Base-by-base conservation (phyloP, 2,329 filamentous ascomycete genomes). In the Chrysoporthe austroafricana region DNA sequence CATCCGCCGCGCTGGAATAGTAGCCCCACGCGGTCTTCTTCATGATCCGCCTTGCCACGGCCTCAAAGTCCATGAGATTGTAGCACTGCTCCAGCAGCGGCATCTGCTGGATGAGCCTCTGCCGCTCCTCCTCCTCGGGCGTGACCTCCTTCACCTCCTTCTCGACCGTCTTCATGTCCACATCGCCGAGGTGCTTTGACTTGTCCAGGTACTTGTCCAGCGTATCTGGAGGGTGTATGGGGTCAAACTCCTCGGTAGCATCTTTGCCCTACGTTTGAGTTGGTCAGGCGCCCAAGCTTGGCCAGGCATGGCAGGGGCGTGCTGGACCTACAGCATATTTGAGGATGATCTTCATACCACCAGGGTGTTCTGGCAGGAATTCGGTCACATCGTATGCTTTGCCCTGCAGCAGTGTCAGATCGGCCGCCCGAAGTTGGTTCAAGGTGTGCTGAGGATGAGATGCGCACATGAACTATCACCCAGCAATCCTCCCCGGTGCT, bases 11-110 rank as follows among this genome's bases (percentile, higher is more conserved):
- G 76, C 92, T 96, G 0, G 93, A 97, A 79, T 99, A 99, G 82
- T 99, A 99, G 36, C 92, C 96, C 96, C 96, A 99, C 0, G 95
- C 95, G 1, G 90, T 91, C 83, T 92, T 96, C 86, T 97, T 97
- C 95, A 98, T 97, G 66, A 96, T 88, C 50, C 88, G 85, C 74
- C 91, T 89, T 5, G 96, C 96, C 46, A 98, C 95, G 3, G 93
- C 89, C 84, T 99, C 96, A 78, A 99, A 99, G 81, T 99, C 96
- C 82, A 96, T 88, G 69, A 97, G 81, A 77, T 97, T 97, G 80
- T 94, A 97, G 83, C 94, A 97, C 77, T 96, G 91, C 72, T 92
- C 90, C 69, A 97, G 82, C 59, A 89, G 83, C 0, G 94, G 94
- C 88, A 94, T 96, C 69, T 85, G 82, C 73, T 86, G 83, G 67